These are phyloP conservation scores for Xylaria sp. DNA, from an alignment of 2,329 filamentous ascomycete species.

Conservation along the genomic window DNA sequence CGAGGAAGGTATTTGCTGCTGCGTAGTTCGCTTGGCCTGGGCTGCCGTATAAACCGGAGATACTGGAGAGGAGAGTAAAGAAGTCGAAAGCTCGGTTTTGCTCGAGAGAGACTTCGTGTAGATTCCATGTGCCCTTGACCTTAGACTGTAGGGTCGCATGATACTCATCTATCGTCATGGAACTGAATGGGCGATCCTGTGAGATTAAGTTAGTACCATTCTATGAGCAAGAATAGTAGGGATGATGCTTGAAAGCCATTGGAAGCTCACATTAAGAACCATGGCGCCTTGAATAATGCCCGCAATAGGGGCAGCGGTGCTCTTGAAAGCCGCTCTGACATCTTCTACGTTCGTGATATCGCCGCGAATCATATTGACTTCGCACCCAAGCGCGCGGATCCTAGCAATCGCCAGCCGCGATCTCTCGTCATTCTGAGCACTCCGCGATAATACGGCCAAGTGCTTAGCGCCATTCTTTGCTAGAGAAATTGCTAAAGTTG, in stretches of 20 bases:
- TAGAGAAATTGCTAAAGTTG: conserved; percentile 50
- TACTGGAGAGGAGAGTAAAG: conserved; percentile 52
- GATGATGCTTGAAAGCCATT: too few species aligned
- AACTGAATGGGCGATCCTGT: conserved; percentile 40
- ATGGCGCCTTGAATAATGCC: conserved; percentile 28
- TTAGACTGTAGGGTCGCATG: conserved; percentile 50
- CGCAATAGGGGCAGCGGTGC: conserved; percentile 10
- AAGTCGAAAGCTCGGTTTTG: conserved; percentile 49
- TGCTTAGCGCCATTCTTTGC: conserved; percentile 50
- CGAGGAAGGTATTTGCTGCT: conserved; percentile 56
- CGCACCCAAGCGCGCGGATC: conserved; percentile 36
- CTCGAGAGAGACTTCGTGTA: conserved; percentile 45
- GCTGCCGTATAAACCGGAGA: conserved; percentile 51
- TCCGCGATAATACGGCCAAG: conserved; percentile 34
- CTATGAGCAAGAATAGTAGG: too few species aligned
- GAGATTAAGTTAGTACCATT: conserved; percentile 15
- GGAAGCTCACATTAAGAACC: background rate
- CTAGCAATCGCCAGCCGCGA: conserved; percentile 31
- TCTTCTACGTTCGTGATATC: conserved; percentile 39
- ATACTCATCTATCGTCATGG: conserved; percentile 51
- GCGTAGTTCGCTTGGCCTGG: conserved; percentile 56
- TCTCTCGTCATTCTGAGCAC: background rate
- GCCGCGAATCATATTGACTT: conserved; percentile 29
- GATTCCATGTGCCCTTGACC: conserved; percentile 54
- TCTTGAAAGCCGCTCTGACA: conserved; percentile 28